phyloP scores from a whole-genome alignment of 2,329 filamentous ascomycete species.

The Pseudogymnoascus sp. region DNA sequence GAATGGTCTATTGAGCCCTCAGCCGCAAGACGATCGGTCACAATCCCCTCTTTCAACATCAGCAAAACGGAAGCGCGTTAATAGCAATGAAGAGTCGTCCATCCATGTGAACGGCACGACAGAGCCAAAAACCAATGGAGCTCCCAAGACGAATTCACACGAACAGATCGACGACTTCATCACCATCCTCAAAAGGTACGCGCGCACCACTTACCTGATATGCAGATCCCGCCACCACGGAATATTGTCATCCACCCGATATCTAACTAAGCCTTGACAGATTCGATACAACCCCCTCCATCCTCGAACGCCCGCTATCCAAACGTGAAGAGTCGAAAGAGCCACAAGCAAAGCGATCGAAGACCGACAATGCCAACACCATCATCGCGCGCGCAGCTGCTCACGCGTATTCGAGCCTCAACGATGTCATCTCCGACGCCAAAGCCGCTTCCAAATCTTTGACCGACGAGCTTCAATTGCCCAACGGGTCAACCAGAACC shows the following conservation, averaged over 20 bases:
- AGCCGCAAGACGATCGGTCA: constrained; percentile 23
- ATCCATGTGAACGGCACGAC: constrained; percentile 23
- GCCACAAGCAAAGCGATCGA: constrained; percentile 55
- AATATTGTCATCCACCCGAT: neutral
- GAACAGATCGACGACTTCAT: constrained; percentile 37
- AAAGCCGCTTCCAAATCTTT: constrained; percentile 42
- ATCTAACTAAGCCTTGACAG: constrained; percentile 32
- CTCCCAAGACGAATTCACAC: constrained; percentile 28
- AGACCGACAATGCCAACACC: constrained; percentile 39
- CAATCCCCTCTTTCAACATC: constrained; percentile 20
- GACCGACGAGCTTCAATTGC: constrained; percentile 41
- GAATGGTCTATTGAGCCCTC: constrained; percentile 38
- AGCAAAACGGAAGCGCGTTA: constrained; percentile 55
- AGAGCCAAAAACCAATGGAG: constrained; percentile 19
- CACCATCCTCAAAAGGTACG: constrained; percentile 39
- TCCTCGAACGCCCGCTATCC: constrained; percentile 49
- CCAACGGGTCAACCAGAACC: constrained; percentile 24
- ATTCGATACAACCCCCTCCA: constrained; percentile 46
- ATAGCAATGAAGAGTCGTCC: constrained; percentile 33
- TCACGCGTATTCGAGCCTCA: constrained; percentile 52
- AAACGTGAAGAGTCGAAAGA: constrained; percentile 40
- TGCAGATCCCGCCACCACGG: constrained; percentile 19
- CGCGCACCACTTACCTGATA: constrained; percentile 19
- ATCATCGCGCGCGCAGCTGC: constrained; percentile 35
- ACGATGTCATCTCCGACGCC: constrained; percentile 58